These are phyloP conservation scores for Boletus pseudo-olivaceus DNA, from an alignment of 768 basidiomycete species.

Conservation along the genomic window DNA sequence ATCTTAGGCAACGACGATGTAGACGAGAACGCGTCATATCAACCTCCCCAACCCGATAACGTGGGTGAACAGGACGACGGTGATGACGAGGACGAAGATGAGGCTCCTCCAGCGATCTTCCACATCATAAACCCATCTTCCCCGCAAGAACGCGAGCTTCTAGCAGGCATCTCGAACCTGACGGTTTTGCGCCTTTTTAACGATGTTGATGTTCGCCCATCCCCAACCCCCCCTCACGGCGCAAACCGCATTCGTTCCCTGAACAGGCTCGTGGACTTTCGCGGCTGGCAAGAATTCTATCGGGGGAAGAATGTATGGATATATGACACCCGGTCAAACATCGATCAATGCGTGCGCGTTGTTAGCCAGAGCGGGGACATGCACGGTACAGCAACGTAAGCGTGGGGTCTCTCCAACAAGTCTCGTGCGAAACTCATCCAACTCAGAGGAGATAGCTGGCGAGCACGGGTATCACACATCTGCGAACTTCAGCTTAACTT, in stretches of 20 bases:
- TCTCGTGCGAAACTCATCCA: slow-evolving; percentile 2
- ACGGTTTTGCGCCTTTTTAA: slow-evolving; percentile 64
- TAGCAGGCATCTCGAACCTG: slow-evolving; percentile 60
- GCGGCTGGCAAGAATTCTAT: slow-evolving; percentile 74
- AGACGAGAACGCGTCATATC: slow-evolving; percentile 21
- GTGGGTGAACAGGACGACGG: slow-evolving; percentile 13
- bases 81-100: slow-evolving; percentile 28
- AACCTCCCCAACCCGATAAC: slow-evolving; percentile 17
- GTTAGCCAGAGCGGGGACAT: slow-evolving; percentile 58
- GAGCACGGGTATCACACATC: slow-evolving; percentile 65
- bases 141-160: slow-evolving; percentile 37
- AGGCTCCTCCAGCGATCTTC: slow-evolving; percentile 43
- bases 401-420: background rate
- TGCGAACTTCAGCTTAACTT: slow-evolving; percentile 71
- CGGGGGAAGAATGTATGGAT: slow-evolving; percentile 68
- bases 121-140: slow-evolving; percentile 47
- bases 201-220: slow-evolving; percentile 61
- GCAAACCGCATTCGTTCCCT: slow-evolving; percentile 44
- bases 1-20: slow-evolving; percentile 24
- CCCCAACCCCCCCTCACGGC: slow-evolving; percentile 46
- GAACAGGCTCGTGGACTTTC: slow-evolving; percentile 58
- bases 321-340: slow-evolving; percentile 65
- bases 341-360: slow-evolving; percentile 64
- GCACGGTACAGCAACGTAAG: slow-evolving; percentile 79
- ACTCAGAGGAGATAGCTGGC: slow-evolving; percentile 71